Evolutionary conservation across 2,329 filamentous ascomycete genomes (phyloP).

Genomic region (Exophiala aquamarina): DNA sequence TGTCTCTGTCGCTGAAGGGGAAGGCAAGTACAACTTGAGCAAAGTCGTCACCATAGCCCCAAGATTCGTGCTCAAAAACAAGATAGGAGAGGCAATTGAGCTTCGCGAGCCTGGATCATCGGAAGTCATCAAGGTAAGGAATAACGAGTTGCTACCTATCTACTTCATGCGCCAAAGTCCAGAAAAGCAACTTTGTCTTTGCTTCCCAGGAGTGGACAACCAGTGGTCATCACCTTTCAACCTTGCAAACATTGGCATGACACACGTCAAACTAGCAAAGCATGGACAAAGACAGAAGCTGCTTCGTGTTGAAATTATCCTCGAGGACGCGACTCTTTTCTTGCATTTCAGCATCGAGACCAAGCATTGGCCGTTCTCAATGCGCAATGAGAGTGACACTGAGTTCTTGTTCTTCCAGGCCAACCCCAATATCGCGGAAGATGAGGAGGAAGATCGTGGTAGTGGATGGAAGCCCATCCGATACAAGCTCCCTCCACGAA

Average conservation of each 20-base stretch:
- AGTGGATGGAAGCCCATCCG: conserved; percentile 90
- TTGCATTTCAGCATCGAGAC: conserved; percentile 85
- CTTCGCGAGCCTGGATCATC: conserved; percentile 91
- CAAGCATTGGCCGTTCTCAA: conserved; percentile 97
- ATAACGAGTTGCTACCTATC: conserved; percentile 78
- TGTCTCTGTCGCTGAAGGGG: conserved; percentile 82
- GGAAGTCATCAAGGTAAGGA: conserved; percentile 73
- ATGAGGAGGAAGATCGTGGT: conserved; percentile 70
- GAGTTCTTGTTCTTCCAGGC: conserved; percentile 97
- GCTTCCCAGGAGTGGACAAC: conserved; percentile 91
- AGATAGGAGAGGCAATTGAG: conserved; percentile 81
- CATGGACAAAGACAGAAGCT: conserved; percentile 85
- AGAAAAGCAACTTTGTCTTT: conserved; percentile 86
- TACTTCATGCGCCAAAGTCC: conserved; percentile 83
- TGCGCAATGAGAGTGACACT: conserved; percentile 95
- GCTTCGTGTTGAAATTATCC: conserved; percentile 81
- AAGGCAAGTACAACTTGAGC: conserved; percentile 96
- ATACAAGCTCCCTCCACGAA: conserved; percentile 87
- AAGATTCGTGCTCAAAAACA: conserved; percentile 91
- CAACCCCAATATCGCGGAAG: conserved; percentile 88
- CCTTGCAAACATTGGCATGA: conserved; percentile 89
- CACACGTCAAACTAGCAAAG: conserved; percentile 91
- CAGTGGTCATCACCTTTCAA: conserved; percentile 98
- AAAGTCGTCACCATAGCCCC: conserved; percentile 93
- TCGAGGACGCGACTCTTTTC: conserved; percentile 93